Evolutionary conservation across 1,139 yeast genomes (phyloP).

Genomic region (Suhomyces guaymorum): DNA sequence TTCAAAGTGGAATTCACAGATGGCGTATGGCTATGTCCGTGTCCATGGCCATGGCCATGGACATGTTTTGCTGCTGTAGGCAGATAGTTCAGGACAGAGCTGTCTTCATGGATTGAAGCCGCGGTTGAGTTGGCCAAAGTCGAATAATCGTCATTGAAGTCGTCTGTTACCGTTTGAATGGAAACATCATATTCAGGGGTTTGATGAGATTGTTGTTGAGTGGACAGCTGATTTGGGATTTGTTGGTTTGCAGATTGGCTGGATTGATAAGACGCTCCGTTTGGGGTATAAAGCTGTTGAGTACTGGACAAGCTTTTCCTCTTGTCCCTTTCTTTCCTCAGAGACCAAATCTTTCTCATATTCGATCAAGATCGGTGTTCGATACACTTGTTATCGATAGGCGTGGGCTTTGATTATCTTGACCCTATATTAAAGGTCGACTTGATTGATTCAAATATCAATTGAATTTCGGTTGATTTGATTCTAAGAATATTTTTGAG

Average conservation of each 20-base stretch:
- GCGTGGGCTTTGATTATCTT: too few relatives aligned
- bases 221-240: conserved; percentile 3
- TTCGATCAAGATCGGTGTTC: background rate
- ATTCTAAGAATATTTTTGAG: too few relatives aligned
- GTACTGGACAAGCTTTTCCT: conserved; percentile 25
- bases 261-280: conserved; percentile 3
- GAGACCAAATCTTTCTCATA: conserved; percentile 36
- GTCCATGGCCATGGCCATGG: background rate
- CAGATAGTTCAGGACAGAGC: conserved; percentile 8
- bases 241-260: too few relatives aligned
- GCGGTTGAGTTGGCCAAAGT: conserved; percentile 16
- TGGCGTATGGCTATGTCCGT: conserved; percentile 10
- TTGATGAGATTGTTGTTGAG: conserved; percentile 7
- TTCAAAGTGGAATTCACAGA: conserved; percentile 12
- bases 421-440: background rate
- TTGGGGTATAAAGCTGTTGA: conserved; percentile 9
- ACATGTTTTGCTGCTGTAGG: background rate
- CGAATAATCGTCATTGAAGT: conserved; percentile 16
- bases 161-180: conserved; percentile 12
- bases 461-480: too few relatives aligned
- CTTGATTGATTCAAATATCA: too few relatives aligned
- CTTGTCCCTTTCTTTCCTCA: conserved; percentile 32
- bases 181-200: conserved; percentile 9
- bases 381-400: too few relatives aligned
- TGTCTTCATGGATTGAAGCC: conserved; percentile 10